Base-by-base conservation (phyloP, 371 early-diverging fungal genomes). In the Saksenaea oblongispora region DNA sequence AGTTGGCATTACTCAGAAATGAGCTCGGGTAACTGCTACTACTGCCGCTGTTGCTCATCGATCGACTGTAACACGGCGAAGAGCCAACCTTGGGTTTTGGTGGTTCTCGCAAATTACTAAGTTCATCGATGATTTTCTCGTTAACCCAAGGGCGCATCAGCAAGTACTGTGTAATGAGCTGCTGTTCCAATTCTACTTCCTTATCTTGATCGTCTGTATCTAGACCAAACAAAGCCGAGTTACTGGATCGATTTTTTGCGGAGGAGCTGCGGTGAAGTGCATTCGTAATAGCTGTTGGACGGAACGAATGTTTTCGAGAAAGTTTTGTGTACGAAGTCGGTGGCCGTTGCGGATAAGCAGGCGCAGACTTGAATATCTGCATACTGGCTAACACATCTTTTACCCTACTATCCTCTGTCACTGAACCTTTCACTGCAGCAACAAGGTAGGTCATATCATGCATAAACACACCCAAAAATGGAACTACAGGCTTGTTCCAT, bases 121-220 rank as follows among this genome's bases (percentile, higher is more conserved):
- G 61, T 62, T 91, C 91, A 66, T 93, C 93, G 13, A 91, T 85
- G 35, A 89, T 91, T 34, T 85, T 84, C 67, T 93, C 90, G 26
- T 83, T 79, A 0, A 88, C 83, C 83, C 83, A 83, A 5, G 80
- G 68, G 2, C 83, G 74, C 79, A 77, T 83, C 66, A 83, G 61
- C 2, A 93, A 74, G 71, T 91, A 91, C 54, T 93, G 93, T 8
- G 85, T 83, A 34, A 89, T 84, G 39, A 87, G 57, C 31, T 84
- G 82, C 28, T 82, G 82, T 39, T 82, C 76, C 24, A 65, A 37
- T 34, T 74, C 74, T 11, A 74, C 18, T 5, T 68, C 70, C 1
- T 59, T 31, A 42, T 73, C 67, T 22, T 65, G 68, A 54, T 74
- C 75, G 22, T 74, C 76, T 3, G 26, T 53, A 27, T 61, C 78